A percentile compares a stretch with the other conserved stretches of the same genome.
These are phyloP conservation scores for Phytophthora crassamura DNA, from an alignment of 352 stramenopile species.

Conservation along the genomic window DNA sequence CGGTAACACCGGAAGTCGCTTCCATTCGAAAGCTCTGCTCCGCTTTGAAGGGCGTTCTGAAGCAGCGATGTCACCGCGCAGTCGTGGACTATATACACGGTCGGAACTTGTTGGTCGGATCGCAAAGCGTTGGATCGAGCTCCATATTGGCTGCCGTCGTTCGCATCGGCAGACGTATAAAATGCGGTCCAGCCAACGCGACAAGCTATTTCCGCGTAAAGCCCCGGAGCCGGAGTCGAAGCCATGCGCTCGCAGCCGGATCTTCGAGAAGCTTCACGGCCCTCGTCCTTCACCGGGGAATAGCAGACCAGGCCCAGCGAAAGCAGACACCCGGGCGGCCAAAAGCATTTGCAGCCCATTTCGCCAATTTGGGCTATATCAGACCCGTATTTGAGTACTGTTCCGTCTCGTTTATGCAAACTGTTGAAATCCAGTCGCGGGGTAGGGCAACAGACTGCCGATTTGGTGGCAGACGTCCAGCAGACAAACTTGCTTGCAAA, in stretches of 20 bases:
- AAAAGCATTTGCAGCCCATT: too few species aligned
- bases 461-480: constrained; percentile 21
- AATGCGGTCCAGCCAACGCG: not conserved
- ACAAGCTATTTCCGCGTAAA: not conserved
- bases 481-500: too few species aligned
- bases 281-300: too few species aligned
- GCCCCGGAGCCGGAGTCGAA: not conserved
- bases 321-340: too few species aligned
- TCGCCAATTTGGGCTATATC: constrained; percentile 1
- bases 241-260: not conserved
- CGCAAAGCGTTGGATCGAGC: constrained; percentile 13
- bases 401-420: not conserved
- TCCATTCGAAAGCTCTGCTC: too few species aligned
- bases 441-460: constrained; percentile 12
- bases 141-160: not conserved
- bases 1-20: too few species aligned
- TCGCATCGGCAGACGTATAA: not conserved
- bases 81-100: too few species aligned
- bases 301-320: too few species aligned
- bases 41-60: too few species aligned
- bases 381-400: constrained; percentile 10
- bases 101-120: constrained; percentile 14
- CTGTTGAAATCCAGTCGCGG: constrained; percentile 12
- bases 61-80: too few species aligned
- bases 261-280: too few species aligned